These are phyloP conservation scores for Cercospora sp. DNA, from an alignment of 2,329 filamentous ascomycete genomes.

Conservation along the genomic window DNA sequence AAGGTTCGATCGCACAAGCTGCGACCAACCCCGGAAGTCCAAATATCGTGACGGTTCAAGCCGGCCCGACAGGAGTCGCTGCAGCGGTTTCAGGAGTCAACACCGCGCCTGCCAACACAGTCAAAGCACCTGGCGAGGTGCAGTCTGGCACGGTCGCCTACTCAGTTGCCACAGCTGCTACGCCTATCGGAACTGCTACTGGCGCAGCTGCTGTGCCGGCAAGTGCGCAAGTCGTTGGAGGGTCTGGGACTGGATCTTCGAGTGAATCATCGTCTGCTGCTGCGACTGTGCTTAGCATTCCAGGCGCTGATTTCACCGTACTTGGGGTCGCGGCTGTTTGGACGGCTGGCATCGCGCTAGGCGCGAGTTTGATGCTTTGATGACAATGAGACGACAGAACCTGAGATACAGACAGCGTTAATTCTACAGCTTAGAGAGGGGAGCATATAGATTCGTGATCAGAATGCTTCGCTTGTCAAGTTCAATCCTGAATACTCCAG, in stretches of 20 bases:
- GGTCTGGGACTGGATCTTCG: neutral
- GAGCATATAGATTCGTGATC: neutral
- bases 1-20: slow-evolving; percentile 40
- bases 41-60: slow-evolving; percentile 32
- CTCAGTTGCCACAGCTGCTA: slow-evolving; percentile 26
- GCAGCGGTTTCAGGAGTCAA: slow-evolving; percentile 29
- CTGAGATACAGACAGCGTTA: slow-evolving; percentile 6
- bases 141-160: slow-evolving; percentile 26
- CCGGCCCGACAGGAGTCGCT: slow-evolving; percentile 34
- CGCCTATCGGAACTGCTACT: slow-evolving; percentile 36
- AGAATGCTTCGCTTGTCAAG: neutral
- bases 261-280: slow-evolving; percentile 13
- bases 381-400: slow-evolving; percentile 19
- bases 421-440: neutral
- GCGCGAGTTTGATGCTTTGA: slow-evolving; percentile 26
- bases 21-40: slow-evolving; percentile 30
- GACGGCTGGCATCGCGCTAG: slow-evolving; percentile 17
- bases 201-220: slow-evolving; percentile 36
- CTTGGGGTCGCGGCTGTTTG: slow-evolving; percentile 21
- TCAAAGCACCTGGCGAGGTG: slow-evolving; percentile 24
- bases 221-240: slow-evolving; percentile 23
- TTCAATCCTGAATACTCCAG: neutral
- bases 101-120: slow-evolving; percentile 25
- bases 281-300: slow-evolving; percentile 19
- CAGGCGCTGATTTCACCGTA: slow-evolving; percentile 18